Conservation (phyloP, 1,284 basidiomycete genomes). For the Ceratobasidium theobromae region DNA sequence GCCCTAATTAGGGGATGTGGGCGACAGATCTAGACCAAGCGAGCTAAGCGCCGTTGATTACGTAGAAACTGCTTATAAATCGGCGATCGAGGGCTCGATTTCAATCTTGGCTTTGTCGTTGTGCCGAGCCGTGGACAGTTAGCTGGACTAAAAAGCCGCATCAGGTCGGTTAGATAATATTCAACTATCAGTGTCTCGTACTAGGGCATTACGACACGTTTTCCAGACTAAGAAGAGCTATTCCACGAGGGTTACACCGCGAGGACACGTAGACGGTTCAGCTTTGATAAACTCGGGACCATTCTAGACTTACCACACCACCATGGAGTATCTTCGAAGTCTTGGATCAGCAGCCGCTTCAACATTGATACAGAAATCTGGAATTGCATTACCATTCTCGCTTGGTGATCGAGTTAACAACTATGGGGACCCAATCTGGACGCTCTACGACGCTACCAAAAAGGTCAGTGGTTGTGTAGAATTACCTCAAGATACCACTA, state of each 20-base stretch:
- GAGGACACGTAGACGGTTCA: conserved; percentile 27
- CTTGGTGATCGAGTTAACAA: conserved; percentile 75
- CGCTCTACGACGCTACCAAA: conserved; percentile 84
- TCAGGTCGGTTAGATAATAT: no score
- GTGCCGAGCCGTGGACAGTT: no score
- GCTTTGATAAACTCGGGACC: no score
- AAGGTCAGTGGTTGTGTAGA: conserved; percentile 54
- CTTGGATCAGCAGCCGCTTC: conserved; percentile 86
- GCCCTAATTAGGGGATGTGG: neutral
- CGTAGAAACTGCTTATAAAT: no score
- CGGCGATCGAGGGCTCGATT: no score
- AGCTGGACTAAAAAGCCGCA: no score
- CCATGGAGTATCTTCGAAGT: conserved; percentile 82
- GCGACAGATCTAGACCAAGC: no score
- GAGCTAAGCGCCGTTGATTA: no score
- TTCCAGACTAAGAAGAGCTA: neutral
- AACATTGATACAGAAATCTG: conserved; percentile 85
- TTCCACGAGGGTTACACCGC: neutral
- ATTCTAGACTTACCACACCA: neutral
- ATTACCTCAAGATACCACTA: conserved; percentile 1
- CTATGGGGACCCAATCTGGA: conserved; percentile 74
- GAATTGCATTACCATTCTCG: conserved; percentile 84
- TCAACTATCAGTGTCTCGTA: no score
- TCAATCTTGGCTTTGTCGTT: neutral
- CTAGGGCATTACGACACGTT: neutral